Evolutionary conservation across 225 moss, liverwort and hornwort genomes (phyloP).

Genomic region (Marchantia polymorpha): DNA sequence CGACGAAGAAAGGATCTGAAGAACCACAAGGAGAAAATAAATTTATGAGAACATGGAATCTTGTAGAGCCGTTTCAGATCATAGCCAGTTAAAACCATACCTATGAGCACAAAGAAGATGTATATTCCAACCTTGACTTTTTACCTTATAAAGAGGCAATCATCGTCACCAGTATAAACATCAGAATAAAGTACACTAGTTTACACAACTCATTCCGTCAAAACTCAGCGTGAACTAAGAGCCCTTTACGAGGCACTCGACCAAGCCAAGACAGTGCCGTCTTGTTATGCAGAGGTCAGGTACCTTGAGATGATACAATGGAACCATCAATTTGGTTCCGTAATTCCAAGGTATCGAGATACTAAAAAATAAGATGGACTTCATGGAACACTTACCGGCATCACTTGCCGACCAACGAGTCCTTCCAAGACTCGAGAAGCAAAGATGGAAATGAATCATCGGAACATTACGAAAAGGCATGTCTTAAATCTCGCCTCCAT

Average conservation of each 20-base stretch:
- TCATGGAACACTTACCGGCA: background rate
- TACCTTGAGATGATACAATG: background rate
- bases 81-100: no score
- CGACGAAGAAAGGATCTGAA: no score
- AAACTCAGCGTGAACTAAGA: background rate
- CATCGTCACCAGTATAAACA: background rate
- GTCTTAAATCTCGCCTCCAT: constrained; percentile 48
- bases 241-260: background rate
- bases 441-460: background rate
- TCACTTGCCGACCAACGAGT: background rate
- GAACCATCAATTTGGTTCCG: background rate
- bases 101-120: background rate
- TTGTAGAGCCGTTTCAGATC: no score
- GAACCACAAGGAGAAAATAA: no score
- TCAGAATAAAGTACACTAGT: constrained; percentile 10
- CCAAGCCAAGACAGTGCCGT: background rate
- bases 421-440: no score
- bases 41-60: no score
- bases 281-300: background rate
- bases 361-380: background rate
- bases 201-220: background rate
- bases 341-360: background rate
- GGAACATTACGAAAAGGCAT: no score
- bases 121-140: background rate
- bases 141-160: background rate